phyloP scores from a whole-genome alignment of 192 early-diverging fungal genomes.

The Backusella westeae region DNA sequence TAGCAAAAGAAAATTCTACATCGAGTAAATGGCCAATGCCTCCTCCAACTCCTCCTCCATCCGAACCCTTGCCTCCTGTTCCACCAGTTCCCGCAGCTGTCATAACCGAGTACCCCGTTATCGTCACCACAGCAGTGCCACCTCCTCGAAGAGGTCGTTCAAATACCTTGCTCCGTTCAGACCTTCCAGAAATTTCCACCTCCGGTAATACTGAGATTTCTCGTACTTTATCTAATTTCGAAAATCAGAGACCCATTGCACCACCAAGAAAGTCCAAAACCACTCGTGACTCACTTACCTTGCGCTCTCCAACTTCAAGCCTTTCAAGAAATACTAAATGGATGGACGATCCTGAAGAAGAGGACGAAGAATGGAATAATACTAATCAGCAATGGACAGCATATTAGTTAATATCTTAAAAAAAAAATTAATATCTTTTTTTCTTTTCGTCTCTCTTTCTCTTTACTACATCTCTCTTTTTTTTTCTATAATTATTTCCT shows the following conservation, averaged over 20 bases:
- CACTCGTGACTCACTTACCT: neutral
- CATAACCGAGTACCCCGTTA: neutral
- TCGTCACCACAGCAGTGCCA: neutral
- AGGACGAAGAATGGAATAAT: neutral
- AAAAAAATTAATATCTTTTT: neutral
- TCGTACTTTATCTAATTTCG: neutral
- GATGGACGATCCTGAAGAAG: constrained; percentile 25
- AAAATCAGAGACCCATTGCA: neutral
- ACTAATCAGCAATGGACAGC: neutral
- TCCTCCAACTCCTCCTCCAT: constrained; percentile 23
- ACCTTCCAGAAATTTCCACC: constrained; percentile 2
- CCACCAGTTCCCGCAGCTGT: neutral
- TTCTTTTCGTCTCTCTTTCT: neutral
- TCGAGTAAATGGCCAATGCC: constrained; percentile 11
- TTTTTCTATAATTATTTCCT: neutral
- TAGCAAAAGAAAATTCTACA: constrained; percentile 3
- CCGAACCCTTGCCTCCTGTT: constrained; percentile 19
- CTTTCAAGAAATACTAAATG: constrained; percentile 10
- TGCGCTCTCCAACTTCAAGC: neutral
- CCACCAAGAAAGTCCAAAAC: neutral
- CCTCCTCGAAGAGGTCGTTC: constrained; percentile 7
- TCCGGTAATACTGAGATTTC: neutral
- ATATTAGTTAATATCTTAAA: neutral
- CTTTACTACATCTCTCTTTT: neutral
- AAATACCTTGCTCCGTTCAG: neutral